A percentile compares a stretch with the other conserved stretches of the same genome.
Evolutionary conservation across 2,329 filamentous ascomycete species (phyloP).

Genomic region (Cladophialophora immunda): DNA sequence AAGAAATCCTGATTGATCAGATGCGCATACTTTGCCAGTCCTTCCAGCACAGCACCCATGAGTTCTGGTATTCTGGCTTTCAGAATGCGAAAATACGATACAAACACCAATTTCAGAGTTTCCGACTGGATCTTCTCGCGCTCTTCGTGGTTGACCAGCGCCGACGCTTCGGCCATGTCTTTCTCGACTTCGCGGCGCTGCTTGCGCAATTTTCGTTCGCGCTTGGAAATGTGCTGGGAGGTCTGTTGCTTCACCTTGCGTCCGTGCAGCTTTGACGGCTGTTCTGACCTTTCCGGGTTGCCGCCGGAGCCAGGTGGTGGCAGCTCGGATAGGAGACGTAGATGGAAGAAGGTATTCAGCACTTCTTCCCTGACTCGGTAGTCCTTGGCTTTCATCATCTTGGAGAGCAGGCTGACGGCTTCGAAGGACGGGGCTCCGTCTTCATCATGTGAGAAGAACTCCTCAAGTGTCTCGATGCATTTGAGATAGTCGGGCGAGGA

Average conservation of each 20-base stretch:
- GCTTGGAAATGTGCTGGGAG: constrained; percentile 88
- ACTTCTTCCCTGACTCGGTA: constrained; percentile 85
- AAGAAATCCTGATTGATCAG: constrained; percentile 99
- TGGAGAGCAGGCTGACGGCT: constrained; percentile 81
- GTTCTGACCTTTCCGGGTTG: constrained; percentile 69
- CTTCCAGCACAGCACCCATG: constrained; percentile 97
- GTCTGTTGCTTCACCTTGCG: constrained; percentile 75
- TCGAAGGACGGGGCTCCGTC: constrained; percentile 90
- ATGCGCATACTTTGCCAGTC: constrained; percentile 90
- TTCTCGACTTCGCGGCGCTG: constrained; percentile 90
- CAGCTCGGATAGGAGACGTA: constrained; percentile 89
- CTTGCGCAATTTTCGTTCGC: constrained; percentile 80
- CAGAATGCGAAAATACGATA: constrained; percentile 91
- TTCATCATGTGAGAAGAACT: constrained; percentile 84
- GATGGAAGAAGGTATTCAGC: constrained; percentile 87
- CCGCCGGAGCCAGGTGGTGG: constrained; percentile 76
- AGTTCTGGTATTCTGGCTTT: constrained; percentile 82
- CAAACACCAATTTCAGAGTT: constrained; percentile 94
- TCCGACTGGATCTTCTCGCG: constrained; percentile 93
- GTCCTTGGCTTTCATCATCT: constrained; percentile 92
- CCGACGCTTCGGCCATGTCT: constrained; percentile 92
- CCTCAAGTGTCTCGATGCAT: constrained; percentile 80
- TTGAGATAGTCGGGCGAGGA: constrained; percentile 79
- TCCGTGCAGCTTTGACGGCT: constrained; percentile 56
- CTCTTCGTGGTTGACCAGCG: constrained; percentile 89